A percentile compares a stretch with the other conserved stretches of the same genome.
Conservation (phyloP, 306 rosid genomes). For the Citrullus amarus region DNA sequence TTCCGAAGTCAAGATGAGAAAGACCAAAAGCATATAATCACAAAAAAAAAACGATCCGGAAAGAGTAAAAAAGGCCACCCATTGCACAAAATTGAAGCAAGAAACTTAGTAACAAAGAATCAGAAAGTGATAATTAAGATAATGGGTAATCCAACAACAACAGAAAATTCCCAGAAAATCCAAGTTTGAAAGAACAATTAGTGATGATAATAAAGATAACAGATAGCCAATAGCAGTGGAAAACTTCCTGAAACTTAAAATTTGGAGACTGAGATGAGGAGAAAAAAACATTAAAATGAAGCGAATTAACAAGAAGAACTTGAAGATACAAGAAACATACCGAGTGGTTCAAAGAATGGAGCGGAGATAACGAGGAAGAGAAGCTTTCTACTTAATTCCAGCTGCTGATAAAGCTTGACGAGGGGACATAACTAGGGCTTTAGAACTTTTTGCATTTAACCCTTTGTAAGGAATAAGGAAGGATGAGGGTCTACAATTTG, state of each 20-base stretch:
- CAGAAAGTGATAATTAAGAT: not conserved
- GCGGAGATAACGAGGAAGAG: not conserved
- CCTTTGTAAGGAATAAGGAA: not conserved
- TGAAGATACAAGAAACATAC: not conserved
- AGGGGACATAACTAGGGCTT: slow-evolving; percentile 12
- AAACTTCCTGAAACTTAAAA: not conserved
- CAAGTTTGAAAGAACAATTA: not conserved
- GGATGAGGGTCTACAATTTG: too few relatives aligned
- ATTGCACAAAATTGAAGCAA: not conserved
- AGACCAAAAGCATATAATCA: not conserved
- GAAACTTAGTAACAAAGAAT: not conserved
- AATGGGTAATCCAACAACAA: not conserved
- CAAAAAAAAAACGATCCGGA: not conserved
- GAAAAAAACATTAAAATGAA: not conserved
- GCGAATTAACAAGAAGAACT: not conserved
- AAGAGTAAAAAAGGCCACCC: not conserved
- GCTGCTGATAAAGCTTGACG: slow-evolving; percentile 6
- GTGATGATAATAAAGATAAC: not conserved
- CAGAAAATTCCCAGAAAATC: not conserved
- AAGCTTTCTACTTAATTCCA: not conserved
- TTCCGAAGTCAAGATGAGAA: not conserved
- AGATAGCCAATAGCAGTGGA: not conserved
- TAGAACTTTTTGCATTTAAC: not conserved
- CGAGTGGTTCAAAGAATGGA: not conserved
- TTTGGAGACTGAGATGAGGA: not conserved